Evolutionary conservation across 768 basidiomycete species (phyloP).

Genomic region (Suillus bovinus): DNA sequence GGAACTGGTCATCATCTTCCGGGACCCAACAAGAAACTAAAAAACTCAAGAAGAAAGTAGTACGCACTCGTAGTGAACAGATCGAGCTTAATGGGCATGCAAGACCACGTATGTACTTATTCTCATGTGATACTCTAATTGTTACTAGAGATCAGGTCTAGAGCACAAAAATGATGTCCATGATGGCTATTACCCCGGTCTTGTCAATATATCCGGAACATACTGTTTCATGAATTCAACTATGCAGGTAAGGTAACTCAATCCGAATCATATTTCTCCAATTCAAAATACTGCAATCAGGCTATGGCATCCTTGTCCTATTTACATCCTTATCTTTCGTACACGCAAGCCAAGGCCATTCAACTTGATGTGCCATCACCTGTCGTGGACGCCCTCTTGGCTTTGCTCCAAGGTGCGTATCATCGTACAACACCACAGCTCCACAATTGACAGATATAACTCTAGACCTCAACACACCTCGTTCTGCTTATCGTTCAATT

Average conservation of each 20-base stretch:
- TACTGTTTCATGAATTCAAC: constrained; percentile 99
- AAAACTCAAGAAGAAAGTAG: constrained; percentile 49
- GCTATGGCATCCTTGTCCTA: constrained; percentile 87
- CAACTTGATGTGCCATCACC: constrained; percentile 81
- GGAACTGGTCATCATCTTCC: constrained; percentile 55
- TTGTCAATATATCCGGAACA: constrained; percentile 94
- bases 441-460: constrained; percentile 7
- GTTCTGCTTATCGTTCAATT: constrained; percentile 55
- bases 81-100: constrained; percentile 42
- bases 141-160: constrained; percentile 13
- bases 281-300: constrained; percentile 41
- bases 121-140: not conserved
- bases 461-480: constrained; percentile 67
- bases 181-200: constrained; percentile 75
- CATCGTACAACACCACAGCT: not conserved
- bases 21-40: constrained; percentile 36
- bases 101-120: constrained; percentile 27
- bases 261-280: constrained; percentile 12
- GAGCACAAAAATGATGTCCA: constrained; percentile 25
- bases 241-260: constrained; percentile 60
- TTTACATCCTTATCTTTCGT: constrained; percentile 77
- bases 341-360: constrained; percentile 75
- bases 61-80: constrained; percentile 59
- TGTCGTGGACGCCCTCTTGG: constrained; percentile 77
- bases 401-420: constrained; percentile 64